Conservation (phyloP, 2,329 filamentous ascomycete species). For the Penicillium capsulatum region DNA sequence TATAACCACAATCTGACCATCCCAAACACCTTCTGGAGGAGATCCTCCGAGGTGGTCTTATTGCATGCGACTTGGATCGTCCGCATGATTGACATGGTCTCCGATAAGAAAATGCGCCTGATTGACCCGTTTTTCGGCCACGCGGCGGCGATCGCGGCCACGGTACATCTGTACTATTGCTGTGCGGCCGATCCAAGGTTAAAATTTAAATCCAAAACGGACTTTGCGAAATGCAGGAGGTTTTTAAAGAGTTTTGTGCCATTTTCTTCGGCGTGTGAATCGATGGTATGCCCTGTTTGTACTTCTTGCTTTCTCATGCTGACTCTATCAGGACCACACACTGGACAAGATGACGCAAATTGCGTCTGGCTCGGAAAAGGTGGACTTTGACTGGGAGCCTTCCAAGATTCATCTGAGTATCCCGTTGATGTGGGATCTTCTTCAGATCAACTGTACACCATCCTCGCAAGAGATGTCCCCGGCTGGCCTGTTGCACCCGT, state of each 20-base stretch:
- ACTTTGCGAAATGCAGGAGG: constrained; percentile 50
- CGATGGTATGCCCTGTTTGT: constrained; percentile 37
- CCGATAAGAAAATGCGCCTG: constrained; percentile 48
- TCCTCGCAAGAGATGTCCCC: constrained; percentile 36
- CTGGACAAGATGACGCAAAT: constrained; percentile 50
- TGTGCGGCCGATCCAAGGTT: constrained; percentile 48
- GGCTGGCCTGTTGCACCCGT: constrained; percentile 43
- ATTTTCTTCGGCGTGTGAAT: constrained; percentile 46
- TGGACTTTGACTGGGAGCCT: constrained; percentile 52
- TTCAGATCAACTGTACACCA: constrained; percentile 47
- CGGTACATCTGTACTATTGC: constrained; percentile 53
- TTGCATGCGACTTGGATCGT: constrained; percentile 54
- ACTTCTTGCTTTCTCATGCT: not conserved
- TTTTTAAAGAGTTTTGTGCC: constrained; percentile 50
- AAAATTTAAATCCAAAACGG: constrained; percentile 51
- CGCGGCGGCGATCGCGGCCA: constrained; percentile 50
- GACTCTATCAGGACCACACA: constrained; percentile 41
- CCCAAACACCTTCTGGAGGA: constrained; percentile 53
- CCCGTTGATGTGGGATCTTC: constrained; percentile 52
- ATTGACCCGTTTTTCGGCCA: constrained; percentile 53
- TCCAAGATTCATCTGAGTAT: constrained; percentile 53
- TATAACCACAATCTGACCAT: constrained; percentile 51
- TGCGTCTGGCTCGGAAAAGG: constrained; percentile 47
- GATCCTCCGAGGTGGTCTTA: constrained; percentile 50
- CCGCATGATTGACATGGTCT: constrained; percentile 53